These are phyloP conservation scores for Auriscalpium microsporum DNA, from an alignment of 768 basidiomycete genomes.

Conservation along the genomic window DNA sequence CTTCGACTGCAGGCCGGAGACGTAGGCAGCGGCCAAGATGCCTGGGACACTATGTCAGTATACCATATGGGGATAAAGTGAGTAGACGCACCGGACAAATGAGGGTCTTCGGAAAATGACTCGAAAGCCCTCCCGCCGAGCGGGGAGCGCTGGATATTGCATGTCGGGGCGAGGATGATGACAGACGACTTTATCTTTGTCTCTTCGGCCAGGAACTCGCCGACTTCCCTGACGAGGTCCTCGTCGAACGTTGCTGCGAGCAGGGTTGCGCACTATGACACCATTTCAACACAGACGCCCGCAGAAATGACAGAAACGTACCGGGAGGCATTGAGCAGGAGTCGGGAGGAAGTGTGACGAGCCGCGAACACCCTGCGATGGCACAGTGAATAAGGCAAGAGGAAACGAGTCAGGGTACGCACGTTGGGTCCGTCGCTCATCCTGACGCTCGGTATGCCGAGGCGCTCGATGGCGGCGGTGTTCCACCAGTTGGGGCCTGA, in stretches of 20 bases:
- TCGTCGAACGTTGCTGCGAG: conserved; percentile 65
- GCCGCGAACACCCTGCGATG: conserved; percentile 52
- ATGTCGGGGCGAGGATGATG: conserved; percentile 62
- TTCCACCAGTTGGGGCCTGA: conserved; percentile 70
- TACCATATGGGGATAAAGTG: too few species aligned
- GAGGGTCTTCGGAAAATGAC: conserved; percentile 66
- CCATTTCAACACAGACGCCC: background rate
- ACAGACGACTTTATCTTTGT: conserved; percentile 58
- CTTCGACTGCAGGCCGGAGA: conserved; percentile 57
- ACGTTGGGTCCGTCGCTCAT: conserved; percentile 70
- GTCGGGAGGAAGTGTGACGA: conserved; percentile 56
- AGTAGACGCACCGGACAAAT: conserved; percentile 41
- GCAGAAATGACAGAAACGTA: conserved; percentile 19
- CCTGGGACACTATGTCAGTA: conserved; percentile 26
- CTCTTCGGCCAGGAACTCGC: conserved; percentile 54
- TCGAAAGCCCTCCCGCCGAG: conserved; percentile 59
- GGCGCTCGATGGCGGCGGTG: conserved; percentile 45
- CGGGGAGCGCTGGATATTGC: conserved; percentile 64
- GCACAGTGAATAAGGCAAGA: background rate
- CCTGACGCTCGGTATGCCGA: conserved; percentile 57
- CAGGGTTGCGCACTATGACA: conserved; percentile 51
- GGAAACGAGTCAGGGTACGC: conserved; percentile 5
- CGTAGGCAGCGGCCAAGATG: conserved; percentile 54
- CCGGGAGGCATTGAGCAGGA: conserved; percentile 59
- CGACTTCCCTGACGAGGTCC: conserved; percentile 45